Conservation (phyloP, 768 basidiomycete genomes). For the Boletus subcaerulescens region DNA sequence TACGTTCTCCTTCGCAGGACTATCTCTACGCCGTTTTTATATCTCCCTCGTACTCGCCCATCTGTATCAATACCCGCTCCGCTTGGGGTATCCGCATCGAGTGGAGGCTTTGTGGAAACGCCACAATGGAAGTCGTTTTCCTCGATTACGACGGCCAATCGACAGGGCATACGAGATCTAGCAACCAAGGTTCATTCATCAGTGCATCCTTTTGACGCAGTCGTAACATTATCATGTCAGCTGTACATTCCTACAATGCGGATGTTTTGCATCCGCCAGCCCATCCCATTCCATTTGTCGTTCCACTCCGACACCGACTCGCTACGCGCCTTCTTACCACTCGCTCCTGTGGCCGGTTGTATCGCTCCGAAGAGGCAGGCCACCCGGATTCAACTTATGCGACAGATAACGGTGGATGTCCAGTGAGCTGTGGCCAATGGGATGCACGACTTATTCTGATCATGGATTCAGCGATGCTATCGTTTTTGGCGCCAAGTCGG, state of each 20-base stretch:
- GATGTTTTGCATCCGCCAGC: conserved; percentile 52
- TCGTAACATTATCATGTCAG: conserved; percentile 18
- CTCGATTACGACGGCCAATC: conserved; percentile 41
- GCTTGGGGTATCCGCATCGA: conserved; percentile 28
- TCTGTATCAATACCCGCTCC: conserved; percentile 48
- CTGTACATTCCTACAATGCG: conserved; percentile 58
- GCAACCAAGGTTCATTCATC: conserved; percentile 26
- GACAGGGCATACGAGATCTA: conserved; percentile 39
- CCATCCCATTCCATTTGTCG: conserved; percentile 67
- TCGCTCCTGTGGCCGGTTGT: conserved; percentile 44
- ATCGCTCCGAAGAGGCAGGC: conserved; percentile 28
- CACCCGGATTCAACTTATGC: conserved; percentile 59
- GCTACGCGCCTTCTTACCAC: conserved; percentile 58
- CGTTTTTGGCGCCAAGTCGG: conserved; percentile 54
- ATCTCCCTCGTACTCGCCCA: conserved; percentile 65
- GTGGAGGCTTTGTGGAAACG: conserved; percentile 41
- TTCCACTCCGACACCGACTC: conserved; percentile 55
- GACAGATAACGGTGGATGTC: conserved; percentile 69
- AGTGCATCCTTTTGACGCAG: background rate
- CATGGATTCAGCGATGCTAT: conserved; percentile 40
- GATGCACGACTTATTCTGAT: background rate
- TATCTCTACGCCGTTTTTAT: conserved; percentile 59
- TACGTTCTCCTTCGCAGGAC: conserved; percentile 33
- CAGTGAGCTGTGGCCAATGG: conserved; percentile 29
- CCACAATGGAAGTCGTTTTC: conserved; percentile 51